Base-by-base conservation (phyloP, 2,329 filamentous ascomycete genomes). In the Verticillium albo-atrum region DNA sequence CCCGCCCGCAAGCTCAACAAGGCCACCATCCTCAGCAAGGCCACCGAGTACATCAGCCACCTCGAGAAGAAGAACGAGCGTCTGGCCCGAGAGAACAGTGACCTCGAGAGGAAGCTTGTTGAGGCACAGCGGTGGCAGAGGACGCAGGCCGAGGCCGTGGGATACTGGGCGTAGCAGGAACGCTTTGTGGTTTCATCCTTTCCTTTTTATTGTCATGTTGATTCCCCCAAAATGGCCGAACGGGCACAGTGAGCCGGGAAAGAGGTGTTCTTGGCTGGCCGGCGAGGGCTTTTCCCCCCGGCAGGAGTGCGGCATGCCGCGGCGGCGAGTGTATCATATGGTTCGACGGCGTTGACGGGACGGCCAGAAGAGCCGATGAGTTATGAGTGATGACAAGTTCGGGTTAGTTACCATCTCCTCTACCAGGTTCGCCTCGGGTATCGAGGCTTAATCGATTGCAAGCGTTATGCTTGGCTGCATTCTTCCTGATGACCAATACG, bases 1-100 rank as follows among this genome's bases (percentile, higher is more conserved):
- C 73, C 72, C 1, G 70, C 71, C 1, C 70, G 72, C 63, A 77
- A 76, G 66, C 71, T 77, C 51, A 77, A 77, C 69, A 77, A 77
- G 68, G 75, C 74, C 4, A 77, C 75, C 3, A 75, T 78, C 55
- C 70, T 74, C 52, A 74, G 71, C 67, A 75, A 75, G 59, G 72
- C 72, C 6, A 74, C 72, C 52, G 72, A 74, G 60, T 75, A 75
- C 64, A 75, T 75, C 57, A 63, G 67, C 1, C 71, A 74, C 59
- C 67, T 75, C 6, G 72, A 75, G 63, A 68, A 70, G 64, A 70
- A 68, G 62, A 74, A 75, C 61, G 65, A 65, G 58, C 64, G 61
- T 32, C 69, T 74, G 56, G 66, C 65, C 5, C 63, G 66, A 42
- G 72, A 74, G 64, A 73, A 72, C 58, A 65, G 65, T 50, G 68